These are phyloP conservation scores for Pulveroboletus sp. DNA, from an alignment of 768 basidiomycete species.

Conservation along the genomic window DNA sequence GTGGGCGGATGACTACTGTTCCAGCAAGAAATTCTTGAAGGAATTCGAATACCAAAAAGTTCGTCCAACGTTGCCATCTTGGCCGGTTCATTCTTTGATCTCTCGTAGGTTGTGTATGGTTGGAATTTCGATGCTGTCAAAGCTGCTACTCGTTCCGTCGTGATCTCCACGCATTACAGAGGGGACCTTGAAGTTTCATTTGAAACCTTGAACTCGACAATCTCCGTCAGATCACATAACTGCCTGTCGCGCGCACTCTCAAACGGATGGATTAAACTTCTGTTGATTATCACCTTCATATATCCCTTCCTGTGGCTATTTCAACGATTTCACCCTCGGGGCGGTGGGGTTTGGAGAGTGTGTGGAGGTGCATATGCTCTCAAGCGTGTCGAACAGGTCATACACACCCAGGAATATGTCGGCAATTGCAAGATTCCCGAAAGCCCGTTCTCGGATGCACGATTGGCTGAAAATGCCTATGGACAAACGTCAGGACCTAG, in stretches of 20 bases:
- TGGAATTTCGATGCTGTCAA: slow-evolving; percentile 46
- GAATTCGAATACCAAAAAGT: slow-evolving; percentile 77
- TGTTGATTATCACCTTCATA: slow-evolving; percentile 64
- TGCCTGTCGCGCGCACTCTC: slow-evolving; percentile 61
- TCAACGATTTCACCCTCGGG: slow-evolving; percentile 57
- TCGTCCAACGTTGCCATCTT: slow-evolving; percentile 1
- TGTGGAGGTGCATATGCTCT: slow-evolving; percentile 75
- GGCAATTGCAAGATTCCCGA: slow-evolving; percentile 1
- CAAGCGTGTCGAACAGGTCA: slow-evolving; percentile 37
- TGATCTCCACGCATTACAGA: slow-evolving; percentile 37
- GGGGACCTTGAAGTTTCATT: slow-evolving; percentile 45
- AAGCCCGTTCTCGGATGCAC: slow-evolving; percentile 4
- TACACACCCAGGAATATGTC: slow-evolving; percentile 2
- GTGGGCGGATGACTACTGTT: slow-evolving; percentile 84
- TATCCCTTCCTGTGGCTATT: slow-evolving; percentile 82
- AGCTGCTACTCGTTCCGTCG: slow-evolving; percentile 34
- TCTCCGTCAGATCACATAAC: slow-evolving; percentile 68
- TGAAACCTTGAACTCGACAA: slow-evolving; percentile 38
- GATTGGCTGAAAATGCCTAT: neutral
- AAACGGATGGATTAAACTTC: slow-evolving; percentile 64
- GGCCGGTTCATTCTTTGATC: slow-evolving; percentile 14
- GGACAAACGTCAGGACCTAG: slow-evolving; percentile 20
- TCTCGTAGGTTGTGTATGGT: slow-evolving; percentile 50
- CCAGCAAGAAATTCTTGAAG: slow-evolving; percentile 63
- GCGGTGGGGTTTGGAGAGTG: slow-evolving; percentile 73